Percentiles rank a stretch among this genome's conserved stretches.
These are phyloP conservation scores for Clonostachys solani DNA, from an alignment of 2,329 filamentous ascomycete species.

Conservation along the genomic window DNA sequence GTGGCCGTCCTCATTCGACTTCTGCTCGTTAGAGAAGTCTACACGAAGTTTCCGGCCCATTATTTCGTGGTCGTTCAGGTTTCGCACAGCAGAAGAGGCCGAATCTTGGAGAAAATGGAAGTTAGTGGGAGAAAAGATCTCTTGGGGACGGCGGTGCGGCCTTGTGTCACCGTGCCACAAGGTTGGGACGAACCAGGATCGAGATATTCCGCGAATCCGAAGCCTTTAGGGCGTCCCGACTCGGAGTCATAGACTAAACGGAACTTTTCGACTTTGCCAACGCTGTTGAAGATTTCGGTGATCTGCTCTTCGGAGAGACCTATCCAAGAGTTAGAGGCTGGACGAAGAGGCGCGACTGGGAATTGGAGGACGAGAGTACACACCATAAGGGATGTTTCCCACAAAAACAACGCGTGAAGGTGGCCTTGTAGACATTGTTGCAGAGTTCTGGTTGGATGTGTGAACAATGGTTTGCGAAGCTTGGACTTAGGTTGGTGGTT, in stretches of 20 bases:
- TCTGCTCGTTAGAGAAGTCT: conserved; percentile 92
- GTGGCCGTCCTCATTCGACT: conserved; percentile 60
- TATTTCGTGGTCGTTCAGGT: conserved; percentile 91
- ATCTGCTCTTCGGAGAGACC: conserved; percentile 96
- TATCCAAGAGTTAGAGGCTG: conserved; percentile 27
- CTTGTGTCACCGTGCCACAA: not conserved
- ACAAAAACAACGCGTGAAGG: conserved; percentile 79
- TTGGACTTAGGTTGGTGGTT: no score
- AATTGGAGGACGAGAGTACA: conserved; percentile 7
- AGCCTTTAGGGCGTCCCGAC: conserved; percentile 90
- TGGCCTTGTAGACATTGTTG: conserved; percentile 64
- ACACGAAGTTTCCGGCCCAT: conserved; percentile 93
- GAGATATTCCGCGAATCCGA: conserved; percentile 93
- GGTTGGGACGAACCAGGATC: conserved; percentile 63
- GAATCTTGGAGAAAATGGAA: conserved; percentile 46
- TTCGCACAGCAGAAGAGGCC: conserved; percentile 89
- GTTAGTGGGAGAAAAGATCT: not conserved
- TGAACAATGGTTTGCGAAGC: no score
- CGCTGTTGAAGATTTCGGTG: conserved; percentile 85
- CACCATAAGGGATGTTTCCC: conserved; percentile 81
- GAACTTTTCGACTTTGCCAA: conserved; percentile 87
- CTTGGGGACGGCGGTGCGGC: not conserved
- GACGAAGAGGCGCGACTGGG: not conserved
- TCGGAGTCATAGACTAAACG: conserved; percentile 93
- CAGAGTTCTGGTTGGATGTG: not conserved